Evolutionary conservation across 2,329 filamentous ascomycete genomes (phyloP), one percentile per base, ranked within the genome.

Genomic region (Hymenoscyphus fraxineus): DNA sequence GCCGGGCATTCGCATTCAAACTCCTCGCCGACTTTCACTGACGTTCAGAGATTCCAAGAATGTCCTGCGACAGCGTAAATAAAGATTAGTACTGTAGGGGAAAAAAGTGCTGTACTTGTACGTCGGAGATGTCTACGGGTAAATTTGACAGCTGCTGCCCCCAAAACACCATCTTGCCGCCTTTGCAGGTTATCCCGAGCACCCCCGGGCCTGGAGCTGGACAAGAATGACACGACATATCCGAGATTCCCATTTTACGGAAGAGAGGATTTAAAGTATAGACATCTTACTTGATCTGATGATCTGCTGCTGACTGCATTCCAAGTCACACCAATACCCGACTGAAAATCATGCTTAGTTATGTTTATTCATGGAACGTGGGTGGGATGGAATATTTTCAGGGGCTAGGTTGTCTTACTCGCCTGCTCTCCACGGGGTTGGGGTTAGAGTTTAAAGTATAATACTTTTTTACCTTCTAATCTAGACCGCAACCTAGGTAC

Each of bases 231-330:
- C 44, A 51, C 44, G 15, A 38, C 55, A 16, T 38, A 35, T 32
- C n/a, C 12, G 31, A 57, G 55, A 38, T 38, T 57, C 55, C 7
- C 35, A 38, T 51, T 22, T 6, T 51, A 27, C 27, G 27, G 3
- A 27, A 27, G 27, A 12, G 44, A 13, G 44, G 44, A 57, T 57
- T 57, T 57, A 38, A 35, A 32, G 31, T 57, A 35, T 31, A 38
- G 35, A 57, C 35, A 6, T 35, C 35, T 57, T 57, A 27, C 55
- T n/a, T 15, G 31, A 16, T 32, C 55, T 38, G 32, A 35, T 35
- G 55, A 57, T 57, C 55, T 38, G 27, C 55, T 12, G 55, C 55
- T 57, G 31, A 57, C 55, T 31, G 31, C 55, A 57, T 57, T 6
- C 3, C 22, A 57, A 9, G 27, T 57, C 15, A 12, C 55, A 35